phyloP scores from a whole-genome alignment of 352 stramenopile genomes.

The Halophytophthora polymorphica region DNA sequence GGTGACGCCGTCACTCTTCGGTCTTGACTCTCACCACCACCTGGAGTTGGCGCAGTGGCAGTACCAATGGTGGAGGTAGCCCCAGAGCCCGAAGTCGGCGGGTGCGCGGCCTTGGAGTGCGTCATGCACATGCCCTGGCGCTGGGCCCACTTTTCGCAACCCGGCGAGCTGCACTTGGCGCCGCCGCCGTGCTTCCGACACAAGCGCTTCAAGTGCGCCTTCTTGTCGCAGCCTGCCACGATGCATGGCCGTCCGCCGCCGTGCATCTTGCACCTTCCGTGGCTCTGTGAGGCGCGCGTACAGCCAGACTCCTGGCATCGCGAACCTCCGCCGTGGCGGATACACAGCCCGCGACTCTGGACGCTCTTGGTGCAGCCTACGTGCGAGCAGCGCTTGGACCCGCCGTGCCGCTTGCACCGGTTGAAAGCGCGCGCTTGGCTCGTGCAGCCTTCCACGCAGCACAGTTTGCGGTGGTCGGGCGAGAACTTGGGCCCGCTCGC shows the following conservation, averaged over 20 bases:
- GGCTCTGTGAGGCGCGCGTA: slow-evolving; percentile 62
- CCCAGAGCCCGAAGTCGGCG: too few relatives aligned
- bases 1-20: too few relatives aligned
- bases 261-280: slow-evolving; percentile 67
- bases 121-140: slow-evolving; percentile 84
- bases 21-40: too few relatives aligned
- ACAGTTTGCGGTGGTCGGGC: slow-evolving; percentile 70
- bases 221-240: slow-evolving; percentile 75
- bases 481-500: slow-evolving; percentile 48
- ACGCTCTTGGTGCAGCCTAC: slow-evolving; percentile 78
- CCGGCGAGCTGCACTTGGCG: slow-evolving; percentile 60
- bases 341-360: slow-evolving; percentile 43
- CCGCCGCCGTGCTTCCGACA: slow-evolving; percentile 83
- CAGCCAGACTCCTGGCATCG: slow-evolving; percentile 50
- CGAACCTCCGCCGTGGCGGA: slow-evolving; percentile 53
- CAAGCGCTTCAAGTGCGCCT: slow-evolving; percentile 75
- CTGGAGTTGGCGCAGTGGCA: too few relatives aligned
- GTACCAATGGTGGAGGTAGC: too few relatives aligned
- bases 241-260: slow-evolving; percentile 52
- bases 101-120: slow-evolving; percentile 51
- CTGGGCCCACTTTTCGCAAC: slow-evolving; percentile 84
- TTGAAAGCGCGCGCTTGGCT: slow-evolving; percentile 82
- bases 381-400: slow-evolving; percentile 78
- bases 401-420: slow-evolving; percentile 80
- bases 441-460: slow-evolving; percentile 67